Conservation (phyloP, 257 asterid genomes). For the Knoxia roxburghii region DNA sequence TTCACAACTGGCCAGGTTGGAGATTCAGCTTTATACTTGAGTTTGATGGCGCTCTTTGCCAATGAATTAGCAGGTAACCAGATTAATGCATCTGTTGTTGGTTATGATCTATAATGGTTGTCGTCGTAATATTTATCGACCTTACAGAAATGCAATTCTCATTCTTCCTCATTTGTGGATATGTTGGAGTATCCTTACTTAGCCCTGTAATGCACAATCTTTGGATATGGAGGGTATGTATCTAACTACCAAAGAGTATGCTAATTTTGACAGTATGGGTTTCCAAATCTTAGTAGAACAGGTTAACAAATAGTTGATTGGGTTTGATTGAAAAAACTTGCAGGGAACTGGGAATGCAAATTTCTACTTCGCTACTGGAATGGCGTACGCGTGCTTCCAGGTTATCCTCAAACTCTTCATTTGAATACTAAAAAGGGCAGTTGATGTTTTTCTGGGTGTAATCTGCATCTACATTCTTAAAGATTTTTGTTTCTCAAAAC, state of each 20-base stretch:
- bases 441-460: not conserved
- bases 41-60: slow-evolving; percentile 69
- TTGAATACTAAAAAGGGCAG: no score
- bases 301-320: not conserved
- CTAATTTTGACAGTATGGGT: slow-evolving; percentile 6
- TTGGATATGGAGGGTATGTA: slow-evolving; percentile 99
- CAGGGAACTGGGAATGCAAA: slow-evolving; percentile 99
- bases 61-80: slow-evolving; percentile 79
- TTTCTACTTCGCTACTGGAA: slow-evolving; percentile 92
- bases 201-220: slow-evolving; percentile 99
- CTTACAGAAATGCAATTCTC: slow-evolving; percentile 83
- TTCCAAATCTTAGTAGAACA: not conserved
- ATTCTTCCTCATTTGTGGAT: slow-evolving; percentile 89
- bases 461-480: not conserved
- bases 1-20: slow-evolving; percentile 57
- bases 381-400: slow-evolving; percentile 96
- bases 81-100: not conserved
- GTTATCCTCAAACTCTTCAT: slow-evolving; percentile 36
- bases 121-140: slow-evolving; percentile 6
- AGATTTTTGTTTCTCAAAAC: not conserved
- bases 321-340: slow-evolving; percentile 19
- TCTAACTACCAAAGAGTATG: slow-evolving; percentile 11
- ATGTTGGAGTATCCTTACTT: slow-evolving; percentile 77
- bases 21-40: slow-evolving; percentile 89
- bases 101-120: not conserved